Evolutionary conservation across 805 yeast species (phyloP), one percentile per base, ranked within the genome.

Genomic region (Maudiozyma serrabonitensis): DNA sequence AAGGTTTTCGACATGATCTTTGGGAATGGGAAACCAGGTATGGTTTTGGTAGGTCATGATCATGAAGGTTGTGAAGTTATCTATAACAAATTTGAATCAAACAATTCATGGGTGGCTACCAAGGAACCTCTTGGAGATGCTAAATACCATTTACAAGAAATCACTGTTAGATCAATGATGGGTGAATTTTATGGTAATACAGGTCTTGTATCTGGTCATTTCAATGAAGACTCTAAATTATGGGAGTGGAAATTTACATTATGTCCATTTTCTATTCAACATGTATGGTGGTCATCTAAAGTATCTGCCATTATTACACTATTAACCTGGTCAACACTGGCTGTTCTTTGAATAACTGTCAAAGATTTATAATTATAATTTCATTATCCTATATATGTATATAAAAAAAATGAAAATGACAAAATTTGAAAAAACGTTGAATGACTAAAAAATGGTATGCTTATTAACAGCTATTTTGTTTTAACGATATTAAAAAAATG

Each of bases 271-370:
- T 75, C 78, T 1, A 78, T 87, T 11, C 97, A 90, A 68, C 97
- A 90, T 63, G 79, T 85, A 47, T 93, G 99, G 99, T 93, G 99
- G 99, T 86, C 77, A 7, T 75, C 95, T 2, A 82, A 86, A 59
- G 75, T 82, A 1, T 57, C 76, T 6, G 62, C 74, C 3, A 50
- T 75, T 1, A 46, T 80, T 11, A 67, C 78, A 0, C 56, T 72
- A 0, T 50, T 77, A 4, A 50, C 74, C 6, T 64, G 66, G 32
- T 72, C 79, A 0, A 43, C 69, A 15, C 52, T 40, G 18, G 25
- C 52, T 26, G 45, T 53, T 7, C 49, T 45, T 21, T 50, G 28
- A 28, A 28, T 28, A 11, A 28, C 32, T 28, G 12, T 28, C 32
- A 28, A 28, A 28, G 9, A 28, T 28, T 28, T 11, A 4, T 3